Evolutionary conservation across 306 rosid genomes (phyloP).

Genomic region (Lithocarpus polystachyus): DNA sequence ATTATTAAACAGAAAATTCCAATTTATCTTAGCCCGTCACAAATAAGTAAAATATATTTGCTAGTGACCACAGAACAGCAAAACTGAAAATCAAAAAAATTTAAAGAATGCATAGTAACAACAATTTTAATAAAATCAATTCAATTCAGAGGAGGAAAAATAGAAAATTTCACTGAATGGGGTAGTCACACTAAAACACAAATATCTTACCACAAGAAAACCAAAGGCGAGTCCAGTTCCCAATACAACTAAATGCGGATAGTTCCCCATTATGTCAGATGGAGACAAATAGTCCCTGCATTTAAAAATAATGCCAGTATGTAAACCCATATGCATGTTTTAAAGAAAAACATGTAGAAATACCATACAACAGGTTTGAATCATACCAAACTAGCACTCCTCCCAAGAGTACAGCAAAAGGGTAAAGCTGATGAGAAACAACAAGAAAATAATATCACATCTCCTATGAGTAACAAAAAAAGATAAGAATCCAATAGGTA

Average conservation of each 20-base stretch:
- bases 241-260: constrained; percentile 75
- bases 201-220: constrained; percentile 71
- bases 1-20: no score
- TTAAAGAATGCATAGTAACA: background rate
- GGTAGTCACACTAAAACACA: constrained; percentile 5
- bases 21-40: no score
- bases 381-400: constrained; percentile 82
- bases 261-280: constrained; percentile 56
- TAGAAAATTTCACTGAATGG: constrained; percentile 5
- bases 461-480: constrained; percentile 20
- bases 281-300: constrained; percentile 91
- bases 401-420: constrained; percentile 67
- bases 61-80: background rate
- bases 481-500: constrained; percentile 2
- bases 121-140: background rate
- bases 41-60: no score
- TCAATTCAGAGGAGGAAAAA: background rate
- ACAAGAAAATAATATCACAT: background rate
- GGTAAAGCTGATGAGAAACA: constrained; percentile 68
- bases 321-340: constrained; percentile 5
- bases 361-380: constrained; percentile 3
- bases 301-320: constrained; percentile 5
- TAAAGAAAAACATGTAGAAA: background rate
- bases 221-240: constrained; percentile 96
- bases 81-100: background rate